These are phyloP conservation scores for Penicillium herquei DNA, from an alignment of 495 filamentous ascomycete genomes.

Conservation along the genomic window DNA sequence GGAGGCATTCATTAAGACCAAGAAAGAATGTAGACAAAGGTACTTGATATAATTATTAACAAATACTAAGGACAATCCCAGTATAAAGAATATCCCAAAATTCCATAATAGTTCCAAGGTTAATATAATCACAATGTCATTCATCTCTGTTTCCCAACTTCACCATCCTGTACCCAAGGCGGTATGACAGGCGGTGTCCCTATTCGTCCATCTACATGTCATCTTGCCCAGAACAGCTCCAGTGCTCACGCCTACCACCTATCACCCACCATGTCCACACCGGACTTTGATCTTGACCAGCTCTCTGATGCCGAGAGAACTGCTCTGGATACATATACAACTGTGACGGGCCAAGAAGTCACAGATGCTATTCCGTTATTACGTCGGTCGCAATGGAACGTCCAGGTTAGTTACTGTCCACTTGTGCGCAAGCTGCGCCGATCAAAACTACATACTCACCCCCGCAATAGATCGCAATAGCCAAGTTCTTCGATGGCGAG, in stretches of 20 bases:
- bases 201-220: slow-evolving; percentile 9
- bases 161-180: background rate
- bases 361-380: slow-evolving; percentile 78
- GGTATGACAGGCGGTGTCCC: slow-evolving; percentile 17
- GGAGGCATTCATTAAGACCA: no score
- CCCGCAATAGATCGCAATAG: slow-evolving; percentile 74
- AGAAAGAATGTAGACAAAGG: no score
- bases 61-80: no score
- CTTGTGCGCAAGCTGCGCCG: background rate
- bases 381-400: slow-evolving; percentile 90
- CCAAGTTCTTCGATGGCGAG: slow-evolving; percentile 98
- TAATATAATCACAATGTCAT: no score
- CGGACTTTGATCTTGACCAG: slow-evolving; percentile 58
- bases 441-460: slow-evolving; percentile 7
- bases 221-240: slow-evolving; percentile 17
- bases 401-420: slow-evolving; percentile 59
- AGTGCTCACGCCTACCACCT: slow-evolving; percentile 10
- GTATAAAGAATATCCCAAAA: no score
- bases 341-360: slow-evolving; percentile 80
- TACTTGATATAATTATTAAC: no score
- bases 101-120: no score
- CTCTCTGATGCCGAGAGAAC: slow-evolving; percentile 75
- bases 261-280: slow-evolving; percentile 37
- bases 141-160: no score
- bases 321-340: slow-evolving; percentile 81